Base-by-base conservation (phyloP, 805 yeast species). In the Teunomyces tritomae region DNA sequence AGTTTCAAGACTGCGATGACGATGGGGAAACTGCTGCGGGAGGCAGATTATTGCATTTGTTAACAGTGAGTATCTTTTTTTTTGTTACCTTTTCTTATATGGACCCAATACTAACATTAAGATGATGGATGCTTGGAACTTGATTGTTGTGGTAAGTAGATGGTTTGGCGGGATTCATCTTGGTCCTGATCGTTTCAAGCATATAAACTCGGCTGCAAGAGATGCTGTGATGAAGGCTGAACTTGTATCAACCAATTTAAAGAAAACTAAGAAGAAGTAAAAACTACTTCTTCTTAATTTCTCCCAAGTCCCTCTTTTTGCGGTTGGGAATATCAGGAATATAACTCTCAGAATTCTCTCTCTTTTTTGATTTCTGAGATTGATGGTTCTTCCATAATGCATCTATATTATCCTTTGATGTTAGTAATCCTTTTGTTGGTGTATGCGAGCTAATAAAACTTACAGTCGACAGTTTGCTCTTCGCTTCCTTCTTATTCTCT, bases 21-120 rank as follows among this genome's bases (percentile, higher is more conserved):
- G 99, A 92, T 61, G 99, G 99, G 2, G 99, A 94, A 61, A 78
- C 95, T 0, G 98, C 98, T 0, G 96, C 98, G 0, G 99, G 99
- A 8, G 82, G 91, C 4, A 71, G 97, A 49, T 70, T 91, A 75
- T 65, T 90, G 44, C 96, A 89, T 69, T 65, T 91, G 42, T 67
- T 91, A 54, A 80, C 87, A 32, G 78, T 82, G 54, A 44, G 79
- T 68, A 47, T 49, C 16, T 35, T 6, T 28, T 35, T 6, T 28
- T 4, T 16, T 30, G 16, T 29, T 9, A 28, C 13, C 8, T 17
- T 34, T 42, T 10, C 11, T 14, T 17, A 20, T 20, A n/a, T n/a
- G 28, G 37, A 20, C 24, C 13, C 33, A 11, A 28, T 62, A 62
- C 68, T 65, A 63, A 65, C 70, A 36, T 33, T 16, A 52, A 72